Conservation (phyloP, 345 rosid genomes). For the Linum usitatissimum region DNA sequence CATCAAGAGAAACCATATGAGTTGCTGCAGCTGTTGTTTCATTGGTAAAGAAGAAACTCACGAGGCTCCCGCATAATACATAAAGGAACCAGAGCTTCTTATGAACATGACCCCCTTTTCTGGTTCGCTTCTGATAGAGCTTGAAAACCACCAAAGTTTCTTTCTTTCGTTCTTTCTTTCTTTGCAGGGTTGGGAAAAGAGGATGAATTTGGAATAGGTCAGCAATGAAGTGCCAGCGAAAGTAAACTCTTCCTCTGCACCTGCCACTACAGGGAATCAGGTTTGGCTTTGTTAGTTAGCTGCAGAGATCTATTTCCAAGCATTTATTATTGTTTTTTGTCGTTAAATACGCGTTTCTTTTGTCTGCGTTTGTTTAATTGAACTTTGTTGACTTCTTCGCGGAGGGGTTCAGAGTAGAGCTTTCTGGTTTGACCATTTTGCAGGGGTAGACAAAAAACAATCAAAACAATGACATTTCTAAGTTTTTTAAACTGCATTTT, state of each 20-base stretch:
- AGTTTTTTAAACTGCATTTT: not conserved
- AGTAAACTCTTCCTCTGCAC: not conserved
- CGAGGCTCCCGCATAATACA: slow-evolving; percentile 1
- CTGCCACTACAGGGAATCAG: not conserved
- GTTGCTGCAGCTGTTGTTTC: slow-evolving; percentile 2
- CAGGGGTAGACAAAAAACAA: not conserved
- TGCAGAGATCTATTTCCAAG: not conserved
- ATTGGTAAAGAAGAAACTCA: not conserved
- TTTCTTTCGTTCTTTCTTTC: no score
- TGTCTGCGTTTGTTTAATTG: not conserved
- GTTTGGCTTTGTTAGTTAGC: not conserved
- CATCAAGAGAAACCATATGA: slow-evolving; percentile 3
- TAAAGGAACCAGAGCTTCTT: not conserved
- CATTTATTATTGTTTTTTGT: no score
- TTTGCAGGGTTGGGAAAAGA: not conserved
- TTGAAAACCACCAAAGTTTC: not conserved
- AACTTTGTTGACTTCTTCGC: not conserved
- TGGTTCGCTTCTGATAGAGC: not conserved
- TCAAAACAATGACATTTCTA: not conserved
- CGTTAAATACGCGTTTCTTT: not conserved
- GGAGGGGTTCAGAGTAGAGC: not conserved
- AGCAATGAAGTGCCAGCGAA: slow-evolving; percentile 11
- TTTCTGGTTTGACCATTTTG: not conserved
- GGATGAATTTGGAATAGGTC: not conserved
- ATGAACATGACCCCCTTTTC: no score